Conservation (phyloP, 352 stramenopile genomes). For the Globisporangium recalcitrans region DNA sequence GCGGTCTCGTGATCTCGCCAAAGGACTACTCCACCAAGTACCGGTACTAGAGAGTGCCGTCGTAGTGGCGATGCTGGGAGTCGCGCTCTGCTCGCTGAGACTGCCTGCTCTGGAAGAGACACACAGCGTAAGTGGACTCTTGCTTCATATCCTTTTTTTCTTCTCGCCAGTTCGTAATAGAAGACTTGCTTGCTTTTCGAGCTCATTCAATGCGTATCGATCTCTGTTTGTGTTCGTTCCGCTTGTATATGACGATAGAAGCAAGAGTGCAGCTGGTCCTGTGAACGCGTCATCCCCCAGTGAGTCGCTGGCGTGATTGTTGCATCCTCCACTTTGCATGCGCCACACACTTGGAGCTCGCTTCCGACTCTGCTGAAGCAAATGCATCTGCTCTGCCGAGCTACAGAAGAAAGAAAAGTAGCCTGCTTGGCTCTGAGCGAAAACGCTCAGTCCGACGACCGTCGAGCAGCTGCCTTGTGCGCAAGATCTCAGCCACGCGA, state of each 20-base stretch:
- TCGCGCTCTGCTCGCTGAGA: background rate
- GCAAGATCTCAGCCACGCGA: background rate
- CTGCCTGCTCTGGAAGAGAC: background rate
- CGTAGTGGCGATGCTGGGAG: background rate
- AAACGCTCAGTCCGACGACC: background rate
- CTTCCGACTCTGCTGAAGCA: too few species aligned
- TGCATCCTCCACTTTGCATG: background rate
- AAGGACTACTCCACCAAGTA: slow-evolving; percentile 99
- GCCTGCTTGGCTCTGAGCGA: background rate
- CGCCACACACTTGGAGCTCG: too few species aligned
- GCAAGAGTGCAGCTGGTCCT: background rate
- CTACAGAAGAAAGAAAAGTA: background rate
- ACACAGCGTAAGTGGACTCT: background rate
- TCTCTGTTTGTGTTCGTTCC: background rate
- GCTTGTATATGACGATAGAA: background rate
- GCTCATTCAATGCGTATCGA: background rate
- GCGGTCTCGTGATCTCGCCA: slow-evolving; percentile 96
- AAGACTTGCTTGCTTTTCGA: background rate
- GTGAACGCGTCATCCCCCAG: background rate
- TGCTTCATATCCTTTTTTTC: slow-evolving; percentile 2
- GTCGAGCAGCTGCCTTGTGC: background rate
- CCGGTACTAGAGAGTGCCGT: slow-evolving; percentile 80
- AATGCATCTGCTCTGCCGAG: too few species aligned
- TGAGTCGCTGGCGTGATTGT: background rate
- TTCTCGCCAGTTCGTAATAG: background rate